phyloP scores from a whole-genome alignment of 1,284 basidiomycete species.

The Microbotryum silenes-acaulis region DNA sequence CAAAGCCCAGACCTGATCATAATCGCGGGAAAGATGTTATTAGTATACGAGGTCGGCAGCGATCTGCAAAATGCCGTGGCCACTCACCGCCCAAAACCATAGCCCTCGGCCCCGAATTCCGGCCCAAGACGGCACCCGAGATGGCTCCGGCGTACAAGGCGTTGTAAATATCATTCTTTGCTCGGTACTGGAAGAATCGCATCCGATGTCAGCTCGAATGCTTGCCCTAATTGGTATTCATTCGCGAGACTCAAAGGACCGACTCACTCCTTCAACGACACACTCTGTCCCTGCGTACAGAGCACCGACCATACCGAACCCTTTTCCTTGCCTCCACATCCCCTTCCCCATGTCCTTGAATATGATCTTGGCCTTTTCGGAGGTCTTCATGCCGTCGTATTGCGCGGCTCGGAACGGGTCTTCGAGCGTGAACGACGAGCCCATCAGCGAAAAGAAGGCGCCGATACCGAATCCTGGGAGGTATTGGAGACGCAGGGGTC shows the following conservation, averaged over 20 bases:
- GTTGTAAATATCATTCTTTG: slow-evolving; percentile 89
- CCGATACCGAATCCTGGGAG: slow-evolving; percentile 76
- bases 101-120: slow-evolving; percentile 67
- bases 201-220: neutral
- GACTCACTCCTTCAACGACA: slow-evolving; percentile 86
- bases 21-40: too few species aligned
- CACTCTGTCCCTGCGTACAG: slow-evolving; percentile 92
- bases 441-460: slow-evolving; percentile 94
- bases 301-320: slow-evolving; percentile 91
- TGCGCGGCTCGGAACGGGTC: slow-evolving; percentile 61
- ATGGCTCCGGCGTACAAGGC: slow-evolving; percentile 47
- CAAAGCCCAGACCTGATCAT: slow-evolving; percentile 62
- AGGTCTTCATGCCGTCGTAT: slow-evolving; percentile 47
- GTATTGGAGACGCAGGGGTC: neutral
- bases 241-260: neutral
- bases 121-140: slow-evolving; percentile 52
- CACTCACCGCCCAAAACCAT: slow-evolving; percentile 61
- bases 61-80: neutral
- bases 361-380: slow-evolving; percentile 71
- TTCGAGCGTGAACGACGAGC: slow-evolving; percentile 87
- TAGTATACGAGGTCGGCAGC: neutral
- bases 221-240: neutral
- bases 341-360: slow-evolving; percentile 91
- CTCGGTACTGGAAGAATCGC: slow-evolving; percentile 62
- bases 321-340: slow-evolving; percentile 83